phyloP scores from a whole-genome alignment of 345 rosid species.

The Corchorus capsularis region DNA sequence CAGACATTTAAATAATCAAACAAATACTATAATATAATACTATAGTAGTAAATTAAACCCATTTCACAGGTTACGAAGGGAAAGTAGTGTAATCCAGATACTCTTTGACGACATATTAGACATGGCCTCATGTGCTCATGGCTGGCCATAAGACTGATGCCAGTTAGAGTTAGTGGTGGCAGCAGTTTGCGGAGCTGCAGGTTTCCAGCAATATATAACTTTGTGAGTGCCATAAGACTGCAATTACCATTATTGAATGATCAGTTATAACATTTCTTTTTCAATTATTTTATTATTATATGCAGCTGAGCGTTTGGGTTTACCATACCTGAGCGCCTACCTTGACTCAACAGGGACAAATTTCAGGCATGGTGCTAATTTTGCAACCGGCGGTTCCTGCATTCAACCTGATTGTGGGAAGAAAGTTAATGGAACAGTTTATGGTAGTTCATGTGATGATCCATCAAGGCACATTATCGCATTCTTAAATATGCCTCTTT shows the following conservation, averaged over 20 bases:
- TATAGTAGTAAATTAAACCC: no score
- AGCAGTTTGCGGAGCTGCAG: background rate
- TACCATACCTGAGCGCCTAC: constrained; percentile 64
- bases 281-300: background rate
- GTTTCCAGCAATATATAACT: constrained; percentile 2
- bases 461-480: constrained; percentile 27
- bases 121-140: background rate
- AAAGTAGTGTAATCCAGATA: no score
- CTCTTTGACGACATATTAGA: no score
- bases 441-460: constrained; percentile 22
- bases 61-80: no score
- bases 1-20: no score
- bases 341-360: constrained; percentile 62
- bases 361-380: constrained; percentile 68
- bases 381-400: constrained; percentile 71
- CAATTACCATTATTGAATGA: background rate
- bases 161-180: background rate
- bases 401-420: constrained; percentile 46
- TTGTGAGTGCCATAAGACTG: background rate
- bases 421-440: constrained; percentile 30
- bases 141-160: background rate
- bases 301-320: constrained; percentile 60
- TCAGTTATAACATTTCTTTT: background rate
- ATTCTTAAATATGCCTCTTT: constrained; percentile 31
- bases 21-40: no score